These are phyloP conservation scores for Fonsecaea pedrosoi DNA, from an alignment of 2,329 filamentous ascomycete species.

Conservation along the genomic window DNA sequence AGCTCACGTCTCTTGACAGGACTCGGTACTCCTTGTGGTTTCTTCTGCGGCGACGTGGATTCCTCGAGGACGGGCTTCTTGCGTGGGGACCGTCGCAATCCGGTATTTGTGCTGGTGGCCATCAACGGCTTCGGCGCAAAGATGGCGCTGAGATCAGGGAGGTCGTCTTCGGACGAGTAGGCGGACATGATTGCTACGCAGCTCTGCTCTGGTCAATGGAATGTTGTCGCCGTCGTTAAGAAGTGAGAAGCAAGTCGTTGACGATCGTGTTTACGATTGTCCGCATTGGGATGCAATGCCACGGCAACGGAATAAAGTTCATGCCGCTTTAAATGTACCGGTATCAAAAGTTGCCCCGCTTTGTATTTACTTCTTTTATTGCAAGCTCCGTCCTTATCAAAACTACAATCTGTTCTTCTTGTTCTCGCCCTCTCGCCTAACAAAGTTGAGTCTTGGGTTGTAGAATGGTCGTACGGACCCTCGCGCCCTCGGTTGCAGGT, in stretches of 20 bases:
- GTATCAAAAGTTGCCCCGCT: not conserved
- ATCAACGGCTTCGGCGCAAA: constrained; percentile 32
- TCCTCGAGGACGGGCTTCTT: constrained; percentile 24
- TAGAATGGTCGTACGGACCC: not conserved
- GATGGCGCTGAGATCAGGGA: constrained; percentile 36
- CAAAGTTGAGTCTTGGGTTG: constrained; percentile 8
- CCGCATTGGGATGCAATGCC: not conserved
- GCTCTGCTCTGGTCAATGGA: not conserved
- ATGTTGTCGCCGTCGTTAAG: not conserved
- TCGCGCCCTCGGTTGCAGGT: not conserved
- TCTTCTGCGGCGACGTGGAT: constrained; percentile 10
- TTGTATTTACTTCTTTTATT: not conserved
- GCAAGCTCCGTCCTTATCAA: not conserved
- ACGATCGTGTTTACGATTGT: not conserved
- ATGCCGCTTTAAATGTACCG: not conserved
- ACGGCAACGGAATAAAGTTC: constrained; percentile 5
- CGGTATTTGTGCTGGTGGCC: constrained; percentile 26
- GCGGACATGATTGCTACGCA: not conserved
- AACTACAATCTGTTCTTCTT: not conserved
- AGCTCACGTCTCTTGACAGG: not conserved
- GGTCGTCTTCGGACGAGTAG: not conserved
- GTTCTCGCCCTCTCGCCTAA: not conserved
- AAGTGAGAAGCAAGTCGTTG: not conserved
- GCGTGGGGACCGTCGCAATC: constrained; percentile 35
- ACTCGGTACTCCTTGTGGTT: constrained; percentile 4